Percentiles rank a stretch among this genome's conserved stretches.
Conservation (phyloP, 1,139 yeast genomes). For the Yamadazyma aaseri region DNA sequence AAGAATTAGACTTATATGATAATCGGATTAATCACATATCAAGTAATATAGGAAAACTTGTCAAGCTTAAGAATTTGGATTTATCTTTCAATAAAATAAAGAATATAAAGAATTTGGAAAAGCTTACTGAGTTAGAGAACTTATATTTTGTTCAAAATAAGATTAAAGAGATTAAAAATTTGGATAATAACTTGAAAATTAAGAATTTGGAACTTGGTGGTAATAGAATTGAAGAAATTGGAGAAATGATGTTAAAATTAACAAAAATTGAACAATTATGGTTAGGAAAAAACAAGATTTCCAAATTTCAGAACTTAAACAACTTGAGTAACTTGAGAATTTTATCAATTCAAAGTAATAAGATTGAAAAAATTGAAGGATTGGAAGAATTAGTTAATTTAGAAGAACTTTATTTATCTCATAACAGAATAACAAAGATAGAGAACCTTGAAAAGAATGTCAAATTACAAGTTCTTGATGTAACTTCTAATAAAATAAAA, state of each 20-base stretch:
- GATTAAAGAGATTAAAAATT: conserved; percentile 67
- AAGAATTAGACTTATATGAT: conserved; percentile 87
- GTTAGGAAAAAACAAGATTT: conserved; percentile 87
- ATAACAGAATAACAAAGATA: conserved; percentile 72
- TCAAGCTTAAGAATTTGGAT: conserved; percentile 63
- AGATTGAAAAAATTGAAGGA: conserved; percentile 78
- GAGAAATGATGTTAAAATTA: conserved; percentile 53
- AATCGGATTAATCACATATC: conserved; percentile 88
- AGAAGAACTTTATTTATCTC: conserved; percentile 86
- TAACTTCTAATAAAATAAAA: conserved; percentile 70
- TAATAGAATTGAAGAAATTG: conserved; percentile 67
- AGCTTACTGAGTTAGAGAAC: conserved; percentile 59
- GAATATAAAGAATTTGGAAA: conserved; percentile 76
- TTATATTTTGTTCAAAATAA: conserved; percentile 88
- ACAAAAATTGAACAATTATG: conserved; percentile 71
- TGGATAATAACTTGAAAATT: conserved; percentile 58
- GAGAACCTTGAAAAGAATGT: conserved; percentile 75
- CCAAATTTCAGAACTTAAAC: conserved; percentile 60
- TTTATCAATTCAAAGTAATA: conserved; percentile 85
- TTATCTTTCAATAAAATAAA: conserved; percentile 89
- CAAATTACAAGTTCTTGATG: conserved; percentile 73
- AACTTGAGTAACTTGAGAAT: conserved; percentile 65
- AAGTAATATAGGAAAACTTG: conserved; percentile 58
- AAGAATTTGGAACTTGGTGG: conserved; percentile 89
- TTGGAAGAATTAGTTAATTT: conserved; percentile 67